A percentile compares a stretch with the other conserved stretches of the same genome.
phyloP scores from a whole-genome alignment of 345 rosid species.

The Camelina neglecta region DNA sequence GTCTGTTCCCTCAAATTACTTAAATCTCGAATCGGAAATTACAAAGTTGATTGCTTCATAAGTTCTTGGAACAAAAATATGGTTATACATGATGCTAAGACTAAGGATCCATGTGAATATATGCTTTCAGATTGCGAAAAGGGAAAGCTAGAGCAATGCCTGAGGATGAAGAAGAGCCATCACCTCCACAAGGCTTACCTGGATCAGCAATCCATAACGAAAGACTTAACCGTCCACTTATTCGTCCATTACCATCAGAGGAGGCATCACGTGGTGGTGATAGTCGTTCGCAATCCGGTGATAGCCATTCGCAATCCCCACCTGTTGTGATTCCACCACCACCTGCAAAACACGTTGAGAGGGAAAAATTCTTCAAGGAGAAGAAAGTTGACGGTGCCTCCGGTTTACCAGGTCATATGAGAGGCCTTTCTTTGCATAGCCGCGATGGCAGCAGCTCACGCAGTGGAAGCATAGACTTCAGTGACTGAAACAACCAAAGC shows the following conservation, averaged over 20 bases:
- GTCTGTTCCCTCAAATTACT: slow-evolving; percentile 45
- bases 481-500: slow-evolving; percentile 54
- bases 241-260: slow-evolving; percentile 64
- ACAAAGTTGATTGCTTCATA: background rate
- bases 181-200: slow-evolving; percentile 52
- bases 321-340: slow-evolving; percentile 87
- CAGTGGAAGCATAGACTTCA: slow-evolving; percentile 77
- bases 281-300: slow-evolving; percentile 44
- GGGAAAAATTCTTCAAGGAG: slow-evolving; percentile 93
- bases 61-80: background rate
- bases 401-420: slow-evolving; percentile 63
- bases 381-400: slow-evolving; percentile 73
- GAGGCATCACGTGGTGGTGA: slow-evolving; percentile 43
- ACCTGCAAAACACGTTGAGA: slow-evolving; percentile 84
- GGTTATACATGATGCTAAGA: slow-evolving; percentile 32
- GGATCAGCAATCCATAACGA: slow-evolving; percentile 59
- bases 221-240: slow-evolving; percentile 78
- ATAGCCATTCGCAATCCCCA: slow-evolving; percentile 48
- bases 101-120: slow-evolving; percentile 2
- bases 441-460: slow-evolving; percentile 81
- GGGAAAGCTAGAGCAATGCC: slow-evolving; percentile 90
- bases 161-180: slow-evolving; percentile 67
- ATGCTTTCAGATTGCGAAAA: slow-evolving; percentile 66
- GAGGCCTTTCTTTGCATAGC: slow-evolving; percentile 80
- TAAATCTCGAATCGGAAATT: background rate